phyloP scores from a whole-genome alignment of 208 protist genomes.

The Lotmaria passim region DNA sequence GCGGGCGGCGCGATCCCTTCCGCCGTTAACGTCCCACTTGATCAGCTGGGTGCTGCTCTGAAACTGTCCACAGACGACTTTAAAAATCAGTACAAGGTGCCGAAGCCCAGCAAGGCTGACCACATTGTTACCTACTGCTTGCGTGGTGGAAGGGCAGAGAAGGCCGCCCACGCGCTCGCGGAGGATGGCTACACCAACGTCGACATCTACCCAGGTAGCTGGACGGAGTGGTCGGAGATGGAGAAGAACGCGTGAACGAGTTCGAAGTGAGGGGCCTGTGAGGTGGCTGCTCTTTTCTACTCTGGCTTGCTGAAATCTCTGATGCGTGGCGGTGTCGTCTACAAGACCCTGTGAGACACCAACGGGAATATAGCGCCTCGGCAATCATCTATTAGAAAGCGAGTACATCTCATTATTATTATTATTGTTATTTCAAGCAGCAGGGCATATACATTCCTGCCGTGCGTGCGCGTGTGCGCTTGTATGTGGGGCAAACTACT shows the following conservation, averaged over 20 bases:
- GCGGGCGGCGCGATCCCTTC: constrained; percentile 57
- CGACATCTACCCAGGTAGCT: constrained; percentile 75
- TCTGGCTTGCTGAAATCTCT: too few relatives aligned
- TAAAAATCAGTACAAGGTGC: constrained; percentile 32
- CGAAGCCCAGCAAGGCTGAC: constrained; percentile 51
- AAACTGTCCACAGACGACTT: constrained; percentile 52
- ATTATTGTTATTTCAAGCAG: too few relatives aligned
- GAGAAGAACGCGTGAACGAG: constrained; percentile 22
- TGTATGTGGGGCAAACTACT: too few relatives aligned
- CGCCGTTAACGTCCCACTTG: constrained; percentile 65
- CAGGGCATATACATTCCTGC: too few relatives aligned
- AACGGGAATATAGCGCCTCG: too few relatives aligned
- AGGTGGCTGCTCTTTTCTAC: too few relatives aligned
- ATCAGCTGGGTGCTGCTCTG: constrained; percentile 56
- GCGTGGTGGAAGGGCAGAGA: constrained; percentile 54
- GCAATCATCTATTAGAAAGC: too few relatives aligned
- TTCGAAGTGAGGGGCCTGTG: not conserved
- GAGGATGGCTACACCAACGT: constrained; percentile 61
- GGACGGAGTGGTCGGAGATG: constrained; percentile 72
- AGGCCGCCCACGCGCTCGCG: constrained; percentile 42
- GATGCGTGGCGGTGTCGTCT: too few relatives aligned
- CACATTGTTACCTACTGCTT: constrained; percentile 79
- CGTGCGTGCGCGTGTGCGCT: too few relatives aligned
- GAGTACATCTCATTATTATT: too few relatives aligned
- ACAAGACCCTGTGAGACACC: too few relatives aligned